Percentiles rank a stretch among this genome's conserved stretches.
phyloP scores from a whole-genome alignment of 1,284 basidiomycete genomes.

The Naganishia sp. region DNA sequence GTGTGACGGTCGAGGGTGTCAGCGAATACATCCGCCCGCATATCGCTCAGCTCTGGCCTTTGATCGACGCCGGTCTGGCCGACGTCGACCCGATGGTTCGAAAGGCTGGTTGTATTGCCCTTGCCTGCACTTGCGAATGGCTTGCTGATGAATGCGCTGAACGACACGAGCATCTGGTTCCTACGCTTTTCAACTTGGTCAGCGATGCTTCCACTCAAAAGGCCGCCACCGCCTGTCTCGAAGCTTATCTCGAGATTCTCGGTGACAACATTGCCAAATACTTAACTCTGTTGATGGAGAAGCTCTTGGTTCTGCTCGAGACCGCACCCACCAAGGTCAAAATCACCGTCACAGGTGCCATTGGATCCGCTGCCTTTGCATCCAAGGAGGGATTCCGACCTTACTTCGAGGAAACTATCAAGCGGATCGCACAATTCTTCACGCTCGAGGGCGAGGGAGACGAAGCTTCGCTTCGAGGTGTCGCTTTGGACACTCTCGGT shows the following conservation, averaged over 20 bases:
- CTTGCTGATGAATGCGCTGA: slow-evolving; percentile 88
- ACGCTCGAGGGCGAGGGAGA: slow-evolving; percentile 73
- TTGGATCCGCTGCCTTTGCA: slow-evolving; percentile 98
- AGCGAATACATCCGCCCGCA: slow-evolving; percentile 96
- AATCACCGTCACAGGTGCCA: slow-evolving; percentile 94
- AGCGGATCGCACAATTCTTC: slow-evolving; percentile 80
- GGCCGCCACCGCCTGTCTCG: slow-evolving; percentile 91
- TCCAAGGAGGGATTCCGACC: slow-evolving; percentile 88
- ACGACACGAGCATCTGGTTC: slow-evolving; percentile 82
- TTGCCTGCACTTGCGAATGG: slow-evolving; percentile 98
- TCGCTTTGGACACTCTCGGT: slow-evolving; percentile 96
- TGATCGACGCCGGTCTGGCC: slow-evolving; percentile 84
- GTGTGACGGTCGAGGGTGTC: slow-evolving; percentile 95
- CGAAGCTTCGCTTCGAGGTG: slow-evolving; percentile 85
- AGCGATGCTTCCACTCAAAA: slow-evolving; percentile 85
- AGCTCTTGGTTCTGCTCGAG: slow-evolving; percentile 83
- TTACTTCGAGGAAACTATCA: slow-evolving; percentile 93
- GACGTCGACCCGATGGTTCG: slow-evolving; percentile 83
- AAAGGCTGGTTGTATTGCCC: slow-evolving; percentile 91
- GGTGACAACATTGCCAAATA: slow-evolving; percentile 85
- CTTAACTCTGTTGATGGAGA: slow-evolving; percentile 92
- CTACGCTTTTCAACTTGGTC: slow-evolving; percentile 87
- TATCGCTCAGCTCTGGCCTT: slow-evolving; percentile 89
- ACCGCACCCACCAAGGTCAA: slow-evolving; percentile 84
- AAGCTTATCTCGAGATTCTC: slow-evolving; percentile 93